These are phyloP conservation scores for Penicillium nordicum DNA, from an alignment of 2,329 filamentous ascomycete species.

Conservation along the genomic window DNA sequence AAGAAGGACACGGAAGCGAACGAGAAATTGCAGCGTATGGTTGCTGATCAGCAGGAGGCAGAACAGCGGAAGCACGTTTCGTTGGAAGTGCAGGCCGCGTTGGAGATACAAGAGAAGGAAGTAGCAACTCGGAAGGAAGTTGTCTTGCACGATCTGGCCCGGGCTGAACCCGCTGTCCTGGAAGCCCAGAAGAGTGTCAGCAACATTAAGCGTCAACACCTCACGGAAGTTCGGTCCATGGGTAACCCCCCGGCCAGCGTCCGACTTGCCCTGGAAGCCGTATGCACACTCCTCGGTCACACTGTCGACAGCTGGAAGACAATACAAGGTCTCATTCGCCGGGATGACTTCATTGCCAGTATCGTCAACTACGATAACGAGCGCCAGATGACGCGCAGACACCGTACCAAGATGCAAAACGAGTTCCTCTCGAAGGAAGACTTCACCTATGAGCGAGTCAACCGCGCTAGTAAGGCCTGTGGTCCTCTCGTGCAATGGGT, in stretches of 20 bases:
- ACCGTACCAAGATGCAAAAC: constrained; percentile 84
- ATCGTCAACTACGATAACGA: constrained; percentile 98
- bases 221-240: constrained; percentile 98
- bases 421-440: constrained; percentile 91
- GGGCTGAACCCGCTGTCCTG: constrained; percentile 86
- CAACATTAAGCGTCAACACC: constrained; percentile 95
- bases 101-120: constrained; percentile 86
- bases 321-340: constrained; percentile 81
- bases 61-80: constrained; percentile 87
- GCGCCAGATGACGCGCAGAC: constrained; percentile 79
- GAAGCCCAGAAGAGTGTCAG: constrained; percentile 95
- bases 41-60: constrained; percentile 90
- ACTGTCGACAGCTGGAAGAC: constrained; percentile 88
- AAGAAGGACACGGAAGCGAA: constrained; percentile 94
- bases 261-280: constrained; percentile 88
- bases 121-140: constrained; percentile 79
- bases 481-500: constrained; percentile 97
- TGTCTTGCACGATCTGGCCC: constrained; percentile 81
- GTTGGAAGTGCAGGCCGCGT: constrained; percentile 78
- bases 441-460: constrained; percentile 94
- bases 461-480: constrained; percentile 93
- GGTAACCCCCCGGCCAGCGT: constrained; percentile 86
- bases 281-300: constrained; percentile 90
- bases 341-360: constrained; percentile 95
- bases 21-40: constrained; percentile 95